Base-by-base conservation (phyloP, 2,329 filamentous ascomycete genomes). In the Elsinoe fawcettii region DNA sequence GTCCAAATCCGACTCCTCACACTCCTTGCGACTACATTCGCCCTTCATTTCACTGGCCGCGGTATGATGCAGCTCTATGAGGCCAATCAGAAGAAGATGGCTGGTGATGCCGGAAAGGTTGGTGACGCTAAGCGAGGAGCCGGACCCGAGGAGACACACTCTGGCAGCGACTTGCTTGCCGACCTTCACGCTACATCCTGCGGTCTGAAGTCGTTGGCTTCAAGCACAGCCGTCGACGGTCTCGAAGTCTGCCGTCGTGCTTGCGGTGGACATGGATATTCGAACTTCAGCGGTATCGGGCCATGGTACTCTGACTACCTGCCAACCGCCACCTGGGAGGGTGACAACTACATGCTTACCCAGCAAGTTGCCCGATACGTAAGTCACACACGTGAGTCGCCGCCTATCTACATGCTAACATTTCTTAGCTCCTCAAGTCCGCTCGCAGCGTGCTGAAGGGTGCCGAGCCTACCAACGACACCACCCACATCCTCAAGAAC, bases 281-380 rank as follows among this genome's bases (percentile, higher is more conserved):
- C 79, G 56, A 82, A 79, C 65, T 88, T 89, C 73, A 83, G 82
- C 56, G 87, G 87, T n/a, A 88, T 91, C 63, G 86, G 86, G 1
- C 74, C 80, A 16, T 87, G 82, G 79, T 90, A 89, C 65, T 78
- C 86, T 25, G 86, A 90, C 69, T 89, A 90, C 67, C 76, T 90
- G 1, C 86, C 87, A 14, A 86, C 81, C 0, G 73, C 76, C 3
- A 88, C 85, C 8, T 88, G 84, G 83, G 87, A 90, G 68, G 87
- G 87, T 44, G 87, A 89, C 73, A 89, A 88, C 75, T 90, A 87
- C 74, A 89, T 90, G 86, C 75, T 90, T 59, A 88, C 85, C 8
- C 87, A 90, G 70, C 87, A 90, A 73, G 86, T 90, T 2, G 84
- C 85, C 2, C 80, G 86, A 58, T 90, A 90, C 66, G 75, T 80